These are phyloP conservation scores for Arthroderma sp. DNA, from an alignment of 2,329 filamentous ascomycete genomes.

Conservation along the genomic window DNA sequence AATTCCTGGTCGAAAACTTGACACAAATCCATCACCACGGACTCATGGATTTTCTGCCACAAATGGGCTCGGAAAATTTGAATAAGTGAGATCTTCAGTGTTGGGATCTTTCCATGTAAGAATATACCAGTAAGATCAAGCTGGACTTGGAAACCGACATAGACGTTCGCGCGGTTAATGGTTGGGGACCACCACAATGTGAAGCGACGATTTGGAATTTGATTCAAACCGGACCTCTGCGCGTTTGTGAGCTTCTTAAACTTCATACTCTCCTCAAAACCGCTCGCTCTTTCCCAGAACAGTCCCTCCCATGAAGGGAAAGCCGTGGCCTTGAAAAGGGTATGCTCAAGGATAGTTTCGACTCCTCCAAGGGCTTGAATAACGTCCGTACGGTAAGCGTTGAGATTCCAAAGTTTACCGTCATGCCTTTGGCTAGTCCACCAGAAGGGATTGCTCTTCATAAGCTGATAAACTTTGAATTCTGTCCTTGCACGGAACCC, in stretches of 20 bases:
- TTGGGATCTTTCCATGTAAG: conserved; percentile 97
- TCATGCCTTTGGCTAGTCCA: conserved; percentile 98
- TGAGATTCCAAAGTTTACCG: conserved; percentile 93
- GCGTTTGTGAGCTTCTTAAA: conserved; percentile 99
- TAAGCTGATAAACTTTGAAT: conserved; percentile 96
- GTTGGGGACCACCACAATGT: conserved; percentile 95
- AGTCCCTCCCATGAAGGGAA: conserved; percentile 96
- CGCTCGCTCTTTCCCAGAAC: conserved; percentile 61
- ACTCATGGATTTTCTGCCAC: conserved; percentile 99
- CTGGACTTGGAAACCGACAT: conserved; percentile 98
- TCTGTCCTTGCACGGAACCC: conserved; percentile 90
- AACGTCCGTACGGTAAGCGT: conserved; percentile 89
- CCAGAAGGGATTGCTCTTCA: conserved; percentile 99
- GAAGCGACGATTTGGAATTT: conserved; percentile 97
- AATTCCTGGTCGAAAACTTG: conserved; percentile 97
- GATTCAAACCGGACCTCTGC: conserved; percentile 89
- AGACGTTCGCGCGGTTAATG: conserved; percentile 92
- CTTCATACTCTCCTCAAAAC: conserved; percentile 57
- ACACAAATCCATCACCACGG: conserved; percentile 95
- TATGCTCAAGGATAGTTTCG: conserved; percentile 94
- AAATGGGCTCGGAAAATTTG: conserved; percentile 99
- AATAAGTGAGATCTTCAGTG: conserved; percentile 91
- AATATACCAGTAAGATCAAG: conserved; percentile 97
- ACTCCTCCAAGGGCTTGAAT: conserved; percentile 94
- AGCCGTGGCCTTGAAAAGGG: conserved; percentile 88